Conservation (phyloP, 176 grass and related monocot genomes). For the Lolium rigidum region DNA sequence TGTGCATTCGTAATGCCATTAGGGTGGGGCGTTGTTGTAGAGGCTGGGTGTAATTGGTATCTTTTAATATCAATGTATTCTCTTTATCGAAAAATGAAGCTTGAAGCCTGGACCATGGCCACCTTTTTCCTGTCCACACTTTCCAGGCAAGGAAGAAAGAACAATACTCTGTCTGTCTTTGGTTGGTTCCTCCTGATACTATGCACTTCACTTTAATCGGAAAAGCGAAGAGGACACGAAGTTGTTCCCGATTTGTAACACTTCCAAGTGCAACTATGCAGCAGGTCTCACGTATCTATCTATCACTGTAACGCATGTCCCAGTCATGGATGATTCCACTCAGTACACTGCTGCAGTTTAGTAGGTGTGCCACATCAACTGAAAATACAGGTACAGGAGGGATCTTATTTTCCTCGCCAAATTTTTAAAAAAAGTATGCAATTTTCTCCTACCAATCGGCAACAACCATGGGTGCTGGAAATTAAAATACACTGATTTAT, state of each 20-base stretch:
- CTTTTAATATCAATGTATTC: too few relatives aligned
- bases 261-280: not conserved
- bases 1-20: too few relatives aligned
- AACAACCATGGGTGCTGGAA: not conserved
- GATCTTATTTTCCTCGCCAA: not conserved
- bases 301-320: slow-evolving; percentile 25
- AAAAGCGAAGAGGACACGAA: not conserved
- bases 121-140: slow-evolving; percentile 20
- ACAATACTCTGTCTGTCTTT: not conserved
- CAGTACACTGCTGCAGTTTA: not conserved
- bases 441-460: not conserved
- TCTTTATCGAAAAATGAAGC: too few relatives aligned
- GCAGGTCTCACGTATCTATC: slow-evolving; percentile 12
- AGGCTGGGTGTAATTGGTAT: too few relatives aligned
- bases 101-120: not conserved
- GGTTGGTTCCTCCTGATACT: not conserved
- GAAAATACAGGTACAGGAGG: not conserved
- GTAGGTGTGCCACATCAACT: slow-evolving; percentile 26
- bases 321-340: slow-evolving; percentile 21
- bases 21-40: too few relatives aligned
- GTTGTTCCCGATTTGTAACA: not conserved
- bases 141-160: slow-evolving; percentile 9
- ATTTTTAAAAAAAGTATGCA: not conserved
- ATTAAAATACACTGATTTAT: not conserved
- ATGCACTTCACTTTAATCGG: too few relatives aligned